Percentiles rank a stretch among this genome's conserved stretches.
Conservation (phyloP, 768 basidiomycete genomes). For the Heimioporus sp. region DNA sequence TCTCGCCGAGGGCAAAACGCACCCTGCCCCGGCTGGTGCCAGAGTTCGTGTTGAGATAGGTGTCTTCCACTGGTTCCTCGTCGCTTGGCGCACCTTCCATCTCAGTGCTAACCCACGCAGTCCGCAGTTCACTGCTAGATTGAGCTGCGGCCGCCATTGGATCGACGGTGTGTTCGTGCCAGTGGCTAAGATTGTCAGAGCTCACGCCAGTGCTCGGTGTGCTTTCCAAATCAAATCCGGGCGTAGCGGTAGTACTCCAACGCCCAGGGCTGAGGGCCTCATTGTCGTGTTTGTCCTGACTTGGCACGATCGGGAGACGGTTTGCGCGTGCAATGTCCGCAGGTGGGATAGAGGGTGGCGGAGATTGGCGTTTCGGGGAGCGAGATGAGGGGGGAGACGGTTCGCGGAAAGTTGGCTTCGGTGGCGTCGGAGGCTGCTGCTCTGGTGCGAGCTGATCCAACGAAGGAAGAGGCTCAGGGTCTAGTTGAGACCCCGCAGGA, state of each 20-base stretch:
- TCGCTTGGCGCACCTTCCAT: conserved; percentile 35
- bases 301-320: conserved; percentile 20
- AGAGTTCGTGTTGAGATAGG: conserved; percentile 3
- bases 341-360: conserved; percentile 31
- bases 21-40: conserved; percentile 6
- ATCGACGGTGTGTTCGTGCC: conserved; percentile 30
- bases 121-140: conserved; percentile 20
- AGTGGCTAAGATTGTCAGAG: conserved; percentile 22
- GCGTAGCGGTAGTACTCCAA: conserved; percentile 80
- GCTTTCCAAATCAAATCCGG: conserved; percentile 45
- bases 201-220: conserved; percentile 15
- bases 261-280: conserved; percentile 47
- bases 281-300: conserved; percentile 29
- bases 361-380: conserved; percentile 32
- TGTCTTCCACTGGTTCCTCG: conserved; percentile 23
- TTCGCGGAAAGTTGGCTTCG: conserved; percentile 24
- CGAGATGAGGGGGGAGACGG: conserved; percentile 22
- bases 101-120: conserved; percentile 43
- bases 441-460: conserved; percentile 14
- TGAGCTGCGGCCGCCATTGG: conserved; percentile 23
- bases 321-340: conserved; percentile 30
- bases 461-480: conserved; percentile 19
- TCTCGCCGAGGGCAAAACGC: conserved; percentile 17
- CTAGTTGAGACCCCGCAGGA: conserved; percentile 51
- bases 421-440: conserved; percentile 17